Conservation (phyloP, 140 eudicot genomes). For the Oenanthe javanica region DNA sequence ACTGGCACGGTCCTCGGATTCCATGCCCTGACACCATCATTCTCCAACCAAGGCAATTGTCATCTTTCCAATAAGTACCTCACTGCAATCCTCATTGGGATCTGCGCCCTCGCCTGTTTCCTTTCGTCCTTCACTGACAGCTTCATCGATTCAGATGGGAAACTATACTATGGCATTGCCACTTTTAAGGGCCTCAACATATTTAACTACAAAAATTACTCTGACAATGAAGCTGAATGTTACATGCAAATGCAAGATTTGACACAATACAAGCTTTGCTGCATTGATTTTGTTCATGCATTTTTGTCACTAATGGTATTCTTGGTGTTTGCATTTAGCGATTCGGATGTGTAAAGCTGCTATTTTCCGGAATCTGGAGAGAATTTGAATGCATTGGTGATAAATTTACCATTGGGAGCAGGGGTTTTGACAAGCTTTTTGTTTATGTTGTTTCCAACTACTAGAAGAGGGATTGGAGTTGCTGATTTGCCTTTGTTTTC, state of each 20-base stretch:
- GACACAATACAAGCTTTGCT: not conserved
- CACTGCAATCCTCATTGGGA: not conserved
- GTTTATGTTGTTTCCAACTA: conserved; percentile 6
- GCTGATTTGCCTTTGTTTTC: conserved; percentile 3
- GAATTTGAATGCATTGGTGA: conserved; percentile 1
- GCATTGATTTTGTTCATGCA: not conserved
- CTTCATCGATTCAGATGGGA: conserved; percentile 1
- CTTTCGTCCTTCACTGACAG: conserved; percentile 2
- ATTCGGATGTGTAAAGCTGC: conserved; percentile 1
- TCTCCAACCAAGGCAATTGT: conserved; percentile 5
- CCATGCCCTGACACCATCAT: conserved; percentile 4
- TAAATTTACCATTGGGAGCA: conserved; percentile 6
- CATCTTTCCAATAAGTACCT: conserved; percentile 9
- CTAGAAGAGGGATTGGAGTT: conserved; percentile 11
- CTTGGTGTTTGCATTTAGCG: conserved; percentile 7
- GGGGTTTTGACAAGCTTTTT: conserved; percentile 6
- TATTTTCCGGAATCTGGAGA: not conserved
- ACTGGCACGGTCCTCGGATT: not conserved
- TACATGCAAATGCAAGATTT: not conserved
- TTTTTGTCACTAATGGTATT: not conserved
- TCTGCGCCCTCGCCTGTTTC: not conserved
- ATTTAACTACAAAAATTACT: not conserved
- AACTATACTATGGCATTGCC: conserved; percentile 1
- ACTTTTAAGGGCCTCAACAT: not conserved
- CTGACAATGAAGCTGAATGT: not conserved